Percentiles rank a stretch among this genome's conserved stretches.
Evolutionary conservation across 805 yeast genomes (phyloP).

Genomic region (Metschnikowia hibisci): DNA sequence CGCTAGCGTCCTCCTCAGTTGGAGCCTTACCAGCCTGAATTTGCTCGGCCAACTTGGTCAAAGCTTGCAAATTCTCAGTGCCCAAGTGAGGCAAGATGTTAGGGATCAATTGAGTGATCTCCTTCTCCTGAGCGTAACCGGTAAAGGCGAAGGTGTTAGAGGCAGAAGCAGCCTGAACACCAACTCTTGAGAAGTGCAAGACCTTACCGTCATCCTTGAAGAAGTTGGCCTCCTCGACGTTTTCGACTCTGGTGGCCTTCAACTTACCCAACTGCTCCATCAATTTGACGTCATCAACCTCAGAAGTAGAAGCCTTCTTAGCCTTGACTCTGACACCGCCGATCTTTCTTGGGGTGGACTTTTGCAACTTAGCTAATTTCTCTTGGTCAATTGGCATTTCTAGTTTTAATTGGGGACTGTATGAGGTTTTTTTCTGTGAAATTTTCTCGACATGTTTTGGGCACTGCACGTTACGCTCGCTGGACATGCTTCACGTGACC

Average conservation of each 20-base stretch:
- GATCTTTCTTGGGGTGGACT: slow-evolving; percentile 75
- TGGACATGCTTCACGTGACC: slow-evolving; percentile 10
- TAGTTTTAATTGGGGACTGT: slow-evolving; percentile 3
- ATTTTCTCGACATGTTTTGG: slow-evolving; percentile 17
- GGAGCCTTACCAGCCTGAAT: slow-evolving; percentile 61
- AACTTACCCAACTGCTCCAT: slow-evolving; percentile 85
- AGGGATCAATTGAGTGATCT: slow-evolving; percentile 88
- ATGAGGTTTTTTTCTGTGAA: slow-evolving; percentile 10
- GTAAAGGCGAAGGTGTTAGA: slow-evolving; percentile 91
- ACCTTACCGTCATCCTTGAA: slow-evolving; percentile 96
- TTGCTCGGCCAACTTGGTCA: slow-evolving; percentile 86
- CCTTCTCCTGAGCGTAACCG: slow-evolving; percentile 93
- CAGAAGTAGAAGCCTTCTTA: slow-evolving; percentile 63
- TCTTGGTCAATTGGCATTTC: slow-evolving; percentile 88
- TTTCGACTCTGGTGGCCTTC: slow-evolving; percentile 82
- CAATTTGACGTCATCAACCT: slow-evolving; percentile 87
- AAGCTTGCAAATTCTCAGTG: slow-evolving; percentile 87
- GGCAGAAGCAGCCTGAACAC: slow-evolving; percentile 88
- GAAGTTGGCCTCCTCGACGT: slow-evolving; percentile 95
- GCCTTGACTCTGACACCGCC: slow-evolving; percentile 88
- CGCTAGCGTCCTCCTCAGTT: slow-evolving; percentile 42
- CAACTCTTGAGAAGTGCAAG: slow-evolving; percentile 92
- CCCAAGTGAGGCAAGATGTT: slow-evolving; percentile 94
- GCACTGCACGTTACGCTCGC: slow-evolving; percentile 7
- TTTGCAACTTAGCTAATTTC: slow-evolving; percentile 88